Percentiles rank a stretch among this genome's conserved stretches.
Evolutionary conservation across 352 stramenopile genomes (phyloP).

Genomic region (Elongisporangium prolatum): DNA sequence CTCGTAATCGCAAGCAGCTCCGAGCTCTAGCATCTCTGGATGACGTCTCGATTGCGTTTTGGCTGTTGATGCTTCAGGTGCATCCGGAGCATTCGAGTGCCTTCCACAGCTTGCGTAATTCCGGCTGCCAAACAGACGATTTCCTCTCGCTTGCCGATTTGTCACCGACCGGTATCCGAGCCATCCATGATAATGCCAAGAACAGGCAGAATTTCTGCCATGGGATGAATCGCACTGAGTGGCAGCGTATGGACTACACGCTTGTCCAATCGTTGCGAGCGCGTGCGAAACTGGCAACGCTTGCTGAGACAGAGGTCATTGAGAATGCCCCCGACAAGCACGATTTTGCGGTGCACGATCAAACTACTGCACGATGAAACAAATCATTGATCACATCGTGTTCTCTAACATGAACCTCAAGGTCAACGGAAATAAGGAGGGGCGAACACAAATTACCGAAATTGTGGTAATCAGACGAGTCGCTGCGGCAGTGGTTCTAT

Average conservation of each 20-base stretch:
- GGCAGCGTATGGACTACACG: constrained; percentile 3
- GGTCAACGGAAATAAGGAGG: too few species aligned
- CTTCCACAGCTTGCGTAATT: constrained; percentile 6
- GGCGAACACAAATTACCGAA: too few species aligned
- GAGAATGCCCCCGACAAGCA: not conserved
- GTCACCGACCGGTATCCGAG: constrained; percentile 13
- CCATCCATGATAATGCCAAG: constrained; percentile 20
- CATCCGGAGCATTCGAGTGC: not conserved
- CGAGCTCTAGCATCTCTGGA: not conserved
- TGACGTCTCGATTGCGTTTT: not conserved
- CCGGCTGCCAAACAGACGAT: not conserved
- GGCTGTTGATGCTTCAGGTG: constrained; percentile 1
- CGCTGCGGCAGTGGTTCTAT: too few species aligned
- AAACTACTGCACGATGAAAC: not conserved
- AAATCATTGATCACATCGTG: not conserved
- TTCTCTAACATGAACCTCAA: too few species aligned
- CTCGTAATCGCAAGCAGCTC: not conserved
- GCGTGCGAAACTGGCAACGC: constrained; percentile 1
- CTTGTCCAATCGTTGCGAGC: not conserved
- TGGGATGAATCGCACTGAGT: constrained; percentile 14
- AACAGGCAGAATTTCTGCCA: constrained; percentile 11
- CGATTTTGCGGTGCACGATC: not conserved
- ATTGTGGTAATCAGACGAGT: too few species aligned
- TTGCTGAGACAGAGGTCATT: not conserved
- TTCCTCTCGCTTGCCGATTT: constrained; percentile 28